These are phyloP conservation scores for Danielia oregonensis DNA, from an alignment of 805 yeast genomes.

Conservation along the genomic window DNA sequence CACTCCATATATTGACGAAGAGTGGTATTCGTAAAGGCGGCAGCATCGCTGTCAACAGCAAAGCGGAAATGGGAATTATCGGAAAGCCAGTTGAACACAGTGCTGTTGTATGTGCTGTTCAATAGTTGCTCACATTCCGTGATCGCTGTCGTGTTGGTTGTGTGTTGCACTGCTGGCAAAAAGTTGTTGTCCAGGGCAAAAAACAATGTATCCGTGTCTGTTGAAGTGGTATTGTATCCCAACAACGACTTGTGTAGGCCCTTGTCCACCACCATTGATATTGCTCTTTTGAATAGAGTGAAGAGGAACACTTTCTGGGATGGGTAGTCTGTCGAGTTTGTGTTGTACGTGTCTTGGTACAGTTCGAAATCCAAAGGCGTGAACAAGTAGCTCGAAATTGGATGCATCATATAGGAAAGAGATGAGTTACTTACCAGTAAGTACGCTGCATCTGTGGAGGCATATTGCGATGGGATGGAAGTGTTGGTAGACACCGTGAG, in stretches of 20 bases:
- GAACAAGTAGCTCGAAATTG: slow-evolving; percentile 20
- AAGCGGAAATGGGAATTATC: slow-evolving; percentile 22
- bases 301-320: slow-evolving; percentile 24
- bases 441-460: slow-evolving; percentile 3
- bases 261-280: slow-evolving; percentile 23
- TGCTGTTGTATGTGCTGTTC: slow-evolving; percentile 1
- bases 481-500: neutral
- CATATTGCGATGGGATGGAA: neutral
- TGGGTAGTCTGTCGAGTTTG: slow-evolving; percentile 19
- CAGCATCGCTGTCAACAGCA: slow-evolving; percentile 29
- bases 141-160: slow-evolving; percentile 1
- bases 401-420: slow-evolving; percentile 21
- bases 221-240: slow-evolving; percentile 20
- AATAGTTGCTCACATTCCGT: slow-evolving; percentile 2
- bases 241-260: slow-evolving; percentile 14
- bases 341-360: neutral
- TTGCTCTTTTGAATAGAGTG: slow-evolving; percentile 23
- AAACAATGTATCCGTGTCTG: slow-evolving; percentile 21
- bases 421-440: slow-evolving; percentile 26
- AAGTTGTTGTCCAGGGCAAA: slow-evolving; percentile 6
- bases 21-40: slow-evolving; percentile 35
- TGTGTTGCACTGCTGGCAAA: slow-evolving; percentile 6
- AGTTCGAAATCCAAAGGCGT: slow-evolving; percentile 23
- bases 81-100: slow-evolving; percentile 3
- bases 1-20: slow-evolving; percentile 41